phyloP scores from a whole-genome alignment of 345 rosid species.

The Populus ilicifolia region DNA sequence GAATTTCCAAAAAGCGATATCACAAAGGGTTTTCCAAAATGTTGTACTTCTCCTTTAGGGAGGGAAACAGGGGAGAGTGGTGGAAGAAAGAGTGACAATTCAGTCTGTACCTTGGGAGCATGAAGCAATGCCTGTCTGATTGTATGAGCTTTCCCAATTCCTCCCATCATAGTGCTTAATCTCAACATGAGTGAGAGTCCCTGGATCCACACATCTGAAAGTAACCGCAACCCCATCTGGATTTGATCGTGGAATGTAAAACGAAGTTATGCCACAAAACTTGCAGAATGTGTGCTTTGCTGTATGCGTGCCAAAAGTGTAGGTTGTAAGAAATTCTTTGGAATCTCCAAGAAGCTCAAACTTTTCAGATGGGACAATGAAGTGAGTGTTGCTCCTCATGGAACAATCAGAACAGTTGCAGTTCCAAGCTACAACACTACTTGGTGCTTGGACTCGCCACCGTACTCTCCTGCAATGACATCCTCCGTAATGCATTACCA shows the following conservation, averaged over 20 bases:
- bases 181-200: constrained; percentile 62
- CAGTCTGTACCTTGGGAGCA: constrained; percentile 24
- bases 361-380: constrained; percentile 51
- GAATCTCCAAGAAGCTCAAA: constrained; percentile 71
- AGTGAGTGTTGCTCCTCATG: constrained; percentile 67
- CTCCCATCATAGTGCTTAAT: constrained; percentile 53
- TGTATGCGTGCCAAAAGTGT: constrained; percentile 69
- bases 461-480: constrained; percentile 72
- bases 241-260: constrained; percentile 62
- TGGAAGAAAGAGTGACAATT: neutral
- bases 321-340: constrained; percentile 53
- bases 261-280: constrained; percentile 79
- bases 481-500: constrained; percentile 55
- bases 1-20: neutral
- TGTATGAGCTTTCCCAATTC: constrained; percentile 61
- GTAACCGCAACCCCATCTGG: constrained; percentile 74
- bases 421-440: constrained; percentile 54
- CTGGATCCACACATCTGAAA: constrained; percentile 55
- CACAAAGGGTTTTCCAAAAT: neutral
- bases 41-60: neutral
- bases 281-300: constrained; percentile 88
- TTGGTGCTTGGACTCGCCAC: constrained; percentile 63
- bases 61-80: neutral
- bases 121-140: constrained; percentile 43
- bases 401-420: constrained; percentile 79